Evolutionary conservation across 106 monocot genomes (phyloP).

Genomic region (Dendrobium huoshanense): DNA sequence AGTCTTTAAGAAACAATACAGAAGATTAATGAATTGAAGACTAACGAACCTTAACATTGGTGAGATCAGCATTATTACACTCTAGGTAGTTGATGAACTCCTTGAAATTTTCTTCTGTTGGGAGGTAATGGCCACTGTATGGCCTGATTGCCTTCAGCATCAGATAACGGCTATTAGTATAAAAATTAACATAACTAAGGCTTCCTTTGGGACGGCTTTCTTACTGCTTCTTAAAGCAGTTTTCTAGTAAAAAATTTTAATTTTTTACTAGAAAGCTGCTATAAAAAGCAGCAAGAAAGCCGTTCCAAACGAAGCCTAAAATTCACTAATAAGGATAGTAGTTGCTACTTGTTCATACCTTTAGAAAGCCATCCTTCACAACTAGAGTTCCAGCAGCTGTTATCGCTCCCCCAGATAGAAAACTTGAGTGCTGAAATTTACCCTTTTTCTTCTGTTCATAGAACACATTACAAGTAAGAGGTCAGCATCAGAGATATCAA

Average conservation of each 20-base stretch:
- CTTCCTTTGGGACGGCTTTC: too few species aligned
- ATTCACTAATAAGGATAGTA: background rate
- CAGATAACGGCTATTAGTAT: background rate
- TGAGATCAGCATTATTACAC: slow-evolving; percentile 58
- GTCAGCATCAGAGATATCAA: background rate
- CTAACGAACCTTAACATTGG: slow-evolving; percentile 64
- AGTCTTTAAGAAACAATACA: background rate
- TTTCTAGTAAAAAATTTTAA: too few species aligned
- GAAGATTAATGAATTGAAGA: background rate
- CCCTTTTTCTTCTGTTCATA: slow-evolving; percentile 60
- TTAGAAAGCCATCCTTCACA: slow-evolving; percentile 44
- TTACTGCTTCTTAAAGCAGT: too few species aligned
- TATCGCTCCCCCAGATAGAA: slow-evolving; percentile 57
- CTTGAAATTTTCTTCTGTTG: slow-evolving; percentile 90
- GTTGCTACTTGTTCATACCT: slow-evolving; percentile 22
- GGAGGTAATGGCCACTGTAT: slow-evolving; percentile 95
- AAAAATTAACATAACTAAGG: background rate
- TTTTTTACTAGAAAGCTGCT: too few species aligned
- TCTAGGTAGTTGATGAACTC: slow-evolving; percentile 67
- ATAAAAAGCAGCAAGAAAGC: too few species aligned
- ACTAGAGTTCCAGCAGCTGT: slow-evolving; percentile 59
- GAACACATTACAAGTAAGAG: background rate
- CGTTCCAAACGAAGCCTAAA: background rate
- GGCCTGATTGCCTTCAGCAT: slow-evolving; percentile 55
- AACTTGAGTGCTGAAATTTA: slow-evolving; percentile 69